Conservation (phyloP, 2,329 filamentous ascomycete species). For the Xylaria sp. region DNA sequence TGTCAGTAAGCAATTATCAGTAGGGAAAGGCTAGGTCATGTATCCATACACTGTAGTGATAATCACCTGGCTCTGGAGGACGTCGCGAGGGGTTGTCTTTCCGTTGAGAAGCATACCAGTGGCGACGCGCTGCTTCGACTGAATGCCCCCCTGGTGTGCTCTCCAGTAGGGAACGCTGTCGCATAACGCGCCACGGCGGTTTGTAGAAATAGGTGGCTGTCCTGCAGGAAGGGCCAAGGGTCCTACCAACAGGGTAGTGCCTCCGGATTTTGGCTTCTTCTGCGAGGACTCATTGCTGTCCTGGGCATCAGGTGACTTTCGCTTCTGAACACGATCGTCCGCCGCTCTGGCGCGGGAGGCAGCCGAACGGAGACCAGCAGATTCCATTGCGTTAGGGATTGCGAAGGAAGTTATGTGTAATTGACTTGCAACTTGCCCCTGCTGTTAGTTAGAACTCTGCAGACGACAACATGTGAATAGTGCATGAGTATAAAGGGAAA, state of each 20-base stretch:
- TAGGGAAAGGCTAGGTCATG: too few species aligned
- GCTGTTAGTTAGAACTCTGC: not conserved
- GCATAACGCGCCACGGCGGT: conserved; percentile 68
- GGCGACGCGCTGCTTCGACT: conserved; percentile 61
- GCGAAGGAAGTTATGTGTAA: too few species aligned
- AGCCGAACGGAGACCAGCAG: not conserved
- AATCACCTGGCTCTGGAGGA: conserved; percentile 69
- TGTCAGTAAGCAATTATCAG: not conserved
- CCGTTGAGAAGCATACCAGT: conserved; percentile 70
- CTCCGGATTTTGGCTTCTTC: conserved; percentile 12
- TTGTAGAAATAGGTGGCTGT: conserved; percentile 65
- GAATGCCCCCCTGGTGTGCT: conserved; percentile 68
- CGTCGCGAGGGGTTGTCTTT: conserved; percentile 64
- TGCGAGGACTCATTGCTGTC: not conserved
- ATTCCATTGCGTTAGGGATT: conserved; percentile 10
- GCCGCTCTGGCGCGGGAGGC: not conserved
- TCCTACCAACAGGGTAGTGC: not conserved
- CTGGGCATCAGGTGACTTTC: conserved; percentile 9
- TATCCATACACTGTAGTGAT: conserved; percentile 69
- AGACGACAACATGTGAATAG: not conserved
- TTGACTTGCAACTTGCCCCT: not conserved
- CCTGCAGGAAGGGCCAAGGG: conserved; percentile 23
- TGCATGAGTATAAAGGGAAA: not conserved
- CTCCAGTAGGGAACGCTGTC: conserved; percentile 73
- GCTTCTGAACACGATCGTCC: conserved; percentile 2